These are phyloP conservation scores for Sphagnum contortum DNA, from an alignment of 225 moss, liverwort and hornwort genomes.

Conservation along the genomic window DNA sequence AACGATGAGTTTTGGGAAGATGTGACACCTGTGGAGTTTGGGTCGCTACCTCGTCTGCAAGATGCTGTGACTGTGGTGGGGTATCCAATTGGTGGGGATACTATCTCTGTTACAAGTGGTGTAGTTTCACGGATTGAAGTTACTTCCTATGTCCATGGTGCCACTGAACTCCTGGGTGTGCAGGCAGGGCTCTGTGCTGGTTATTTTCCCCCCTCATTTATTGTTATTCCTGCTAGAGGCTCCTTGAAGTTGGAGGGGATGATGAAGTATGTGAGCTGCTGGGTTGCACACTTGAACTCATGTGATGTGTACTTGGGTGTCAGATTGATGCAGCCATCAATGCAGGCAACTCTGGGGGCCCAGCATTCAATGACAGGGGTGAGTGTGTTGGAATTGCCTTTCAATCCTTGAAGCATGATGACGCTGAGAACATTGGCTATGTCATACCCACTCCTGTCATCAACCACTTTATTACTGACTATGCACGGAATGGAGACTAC, in stretches of 20 bases:
- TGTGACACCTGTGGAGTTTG: constrained; percentile 87
- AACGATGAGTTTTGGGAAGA: constrained; percentile 96
- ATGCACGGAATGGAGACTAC: constrained; percentile 82
- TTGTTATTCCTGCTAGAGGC: too few species aligned
- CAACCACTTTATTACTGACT: constrained; percentile 89
- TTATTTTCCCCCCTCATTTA: too few species aligned
- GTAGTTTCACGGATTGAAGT: constrained; percentile 99
- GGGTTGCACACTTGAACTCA: too few species aligned
- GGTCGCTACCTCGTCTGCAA: constrained; percentile 90
- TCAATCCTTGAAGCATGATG: constrained; percentile 96
- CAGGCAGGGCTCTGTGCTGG: constrained; percentile 44
- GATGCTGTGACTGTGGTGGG: constrained; percentile 98
- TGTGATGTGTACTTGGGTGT: neutral
- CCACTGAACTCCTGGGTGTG: constrained; percentile 93
- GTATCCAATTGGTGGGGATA: constrained; percentile 96
- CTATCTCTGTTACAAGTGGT: constrained; percentile 98
- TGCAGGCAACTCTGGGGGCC: constrained; percentile 97
- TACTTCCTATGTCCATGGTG: constrained; percentile 96
- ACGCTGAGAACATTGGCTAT: constrained; percentile 98
- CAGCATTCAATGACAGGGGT: constrained; percentile 95
- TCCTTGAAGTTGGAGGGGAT: too few species aligned
- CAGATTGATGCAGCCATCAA: constrained; percentile 99
- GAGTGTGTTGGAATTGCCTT: constrained; percentile 99
- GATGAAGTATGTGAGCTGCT: too few species aligned
- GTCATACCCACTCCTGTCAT: constrained; percentile 98